Evolutionary conservation across 176 grass and related monocot species (phyloP).

Genomic region (Alopecurus myosuroides): DNA sequence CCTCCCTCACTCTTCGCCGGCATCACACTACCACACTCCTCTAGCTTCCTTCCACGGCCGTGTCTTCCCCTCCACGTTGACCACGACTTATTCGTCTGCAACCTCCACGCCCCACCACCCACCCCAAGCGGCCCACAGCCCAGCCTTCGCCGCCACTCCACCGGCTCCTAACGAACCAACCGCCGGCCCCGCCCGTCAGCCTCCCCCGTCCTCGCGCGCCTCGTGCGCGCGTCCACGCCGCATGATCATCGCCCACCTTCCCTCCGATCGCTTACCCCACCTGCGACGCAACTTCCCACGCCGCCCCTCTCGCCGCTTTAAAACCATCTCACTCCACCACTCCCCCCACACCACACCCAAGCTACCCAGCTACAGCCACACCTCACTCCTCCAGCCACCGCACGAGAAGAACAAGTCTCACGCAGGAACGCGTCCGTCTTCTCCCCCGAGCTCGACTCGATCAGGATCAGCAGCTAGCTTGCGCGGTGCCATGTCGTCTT

Average conservation of each 20-base stretch:
- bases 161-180: slow-evolving; percentile 18
- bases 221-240: slow-evolving; percentile 31
- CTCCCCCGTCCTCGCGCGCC: neutral
- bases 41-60: neutral
- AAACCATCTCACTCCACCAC: slow-evolving; percentile 35
- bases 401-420: neutral
- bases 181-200: slow-evolving; percentile 29
- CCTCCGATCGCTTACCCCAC: slow-evolving; percentile 30
- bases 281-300: slow-evolving; percentile 55
- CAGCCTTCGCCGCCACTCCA: slow-evolving; percentile 48
- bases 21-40: neutral
- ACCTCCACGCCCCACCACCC: slow-evolving; percentile 23
- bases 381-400: neutral
- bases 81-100: slow-evolving; percentile 45
- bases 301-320: slow-evolving; percentile 33
- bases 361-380: no score
- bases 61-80: slow-evolving; percentile 48
- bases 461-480: neutral
- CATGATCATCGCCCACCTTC: slow-evolving; percentile 18
- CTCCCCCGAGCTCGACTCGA: neutral
- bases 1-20: neutral
- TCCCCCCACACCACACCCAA: slow-evolving; percentile 12
- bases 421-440: neutral
- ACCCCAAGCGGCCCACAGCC: slow-evolving; percentile 5
- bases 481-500: neutral